These are phyloP conservation scores for Starmerella stigmatis DNA, from an alignment of 805 yeast genomes.

Conservation along the genomic window DNA sequence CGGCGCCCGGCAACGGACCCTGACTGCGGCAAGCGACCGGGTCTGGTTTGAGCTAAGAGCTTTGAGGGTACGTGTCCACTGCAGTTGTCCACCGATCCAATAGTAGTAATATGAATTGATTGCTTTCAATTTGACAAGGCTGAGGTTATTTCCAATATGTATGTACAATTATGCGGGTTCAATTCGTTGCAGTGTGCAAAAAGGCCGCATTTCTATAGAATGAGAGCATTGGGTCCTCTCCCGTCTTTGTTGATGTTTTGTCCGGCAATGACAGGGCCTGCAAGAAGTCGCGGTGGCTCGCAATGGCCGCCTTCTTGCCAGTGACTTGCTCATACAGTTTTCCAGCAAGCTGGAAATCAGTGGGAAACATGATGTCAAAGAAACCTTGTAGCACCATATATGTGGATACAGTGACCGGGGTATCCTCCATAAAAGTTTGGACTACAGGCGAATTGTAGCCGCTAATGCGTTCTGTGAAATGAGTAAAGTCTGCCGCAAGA, in stretches of 20 bases:
- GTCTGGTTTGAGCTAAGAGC: too few relatives aligned
- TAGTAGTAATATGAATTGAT: too few relatives aligned
- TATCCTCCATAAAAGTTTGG: constrained; percentile 58
- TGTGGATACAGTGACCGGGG: constrained; percentile 58
- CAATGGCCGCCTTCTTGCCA: constrained; percentile 41
- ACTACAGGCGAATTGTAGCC: constrained; percentile 72
- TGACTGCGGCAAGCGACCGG: too few relatives aligned
- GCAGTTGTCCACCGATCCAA: too few relatives aligned
- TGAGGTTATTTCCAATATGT: too few relatives aligned
- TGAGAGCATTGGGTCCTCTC: constrained; percentile 77
- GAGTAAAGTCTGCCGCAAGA: constrained; percentile 59
- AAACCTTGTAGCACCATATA: constrained; percentile 79
- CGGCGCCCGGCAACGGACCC: too few relatives aligned
- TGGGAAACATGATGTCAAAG: constrained; percentile 80
- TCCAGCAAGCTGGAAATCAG: constrained; percentile 54
- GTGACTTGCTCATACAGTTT: constrained; percentile 54
- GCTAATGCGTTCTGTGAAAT: constrained; percentile 32
- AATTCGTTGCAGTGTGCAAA: constrained; percentile 12
- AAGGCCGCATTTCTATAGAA: constrained; percentile 68
- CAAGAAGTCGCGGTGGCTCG: constrained; percentile 55
- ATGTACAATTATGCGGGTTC: neutral
- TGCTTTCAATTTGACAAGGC: too few relatives aligned
- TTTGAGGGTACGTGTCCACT: too few relatives aligned
- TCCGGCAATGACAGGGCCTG: constrained; percentile 61
- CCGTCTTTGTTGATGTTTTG: constrained; percentile 57